Percentiles rank a stretch among this genome's conserved stretches.
Conservation (phyloP, 441 rosid species). For the Aquilaria agallochum region DNA sequence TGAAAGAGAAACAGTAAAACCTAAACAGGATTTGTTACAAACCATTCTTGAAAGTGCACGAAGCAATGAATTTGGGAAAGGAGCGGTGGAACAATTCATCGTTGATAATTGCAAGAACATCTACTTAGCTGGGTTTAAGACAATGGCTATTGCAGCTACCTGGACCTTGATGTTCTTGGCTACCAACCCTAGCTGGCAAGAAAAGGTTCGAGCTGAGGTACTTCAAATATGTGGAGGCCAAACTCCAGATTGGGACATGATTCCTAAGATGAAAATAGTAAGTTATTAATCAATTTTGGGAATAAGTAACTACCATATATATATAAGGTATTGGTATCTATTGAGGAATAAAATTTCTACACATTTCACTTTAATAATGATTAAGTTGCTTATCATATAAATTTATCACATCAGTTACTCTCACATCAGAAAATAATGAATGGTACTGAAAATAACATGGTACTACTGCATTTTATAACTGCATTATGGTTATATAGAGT, state of each 20-base stretch:
- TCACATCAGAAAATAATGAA: no score
- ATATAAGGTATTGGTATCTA: no score
- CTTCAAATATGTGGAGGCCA: constrained; percentile 23
- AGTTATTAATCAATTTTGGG: no score
- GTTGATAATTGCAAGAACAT: constrained; percentile 59
- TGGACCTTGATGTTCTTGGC: constrained; percentile 54
- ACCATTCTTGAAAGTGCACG: constrained; percentile 35
- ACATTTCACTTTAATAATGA: no score
- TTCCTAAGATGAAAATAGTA: constrained; percentile 45
- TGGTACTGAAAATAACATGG: no score
- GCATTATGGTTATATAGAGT: no score
- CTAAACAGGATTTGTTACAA: constrained; percentile 13
- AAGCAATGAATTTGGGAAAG: constrained; percentile 21
- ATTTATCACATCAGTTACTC: no score
- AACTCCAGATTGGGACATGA: constrained; percentile 28
- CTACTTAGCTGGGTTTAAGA: constrained; percentile 47
- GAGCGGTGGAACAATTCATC: constrained; percentile 28
- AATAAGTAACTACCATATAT: neutral
- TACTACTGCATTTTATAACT: no score
- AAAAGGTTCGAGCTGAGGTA: constrained; percentile 37
- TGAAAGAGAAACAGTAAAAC: constrained; percentile 18
- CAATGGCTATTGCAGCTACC: constrained; percentile 41
- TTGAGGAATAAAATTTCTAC: no score
- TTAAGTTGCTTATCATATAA: no score
- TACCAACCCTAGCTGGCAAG: constrained; percentile 45